Base-by-base conservation (phyloP, 2,329 filamentous ascomycete genomes). In the Emydomyces testavorans region DNA sequence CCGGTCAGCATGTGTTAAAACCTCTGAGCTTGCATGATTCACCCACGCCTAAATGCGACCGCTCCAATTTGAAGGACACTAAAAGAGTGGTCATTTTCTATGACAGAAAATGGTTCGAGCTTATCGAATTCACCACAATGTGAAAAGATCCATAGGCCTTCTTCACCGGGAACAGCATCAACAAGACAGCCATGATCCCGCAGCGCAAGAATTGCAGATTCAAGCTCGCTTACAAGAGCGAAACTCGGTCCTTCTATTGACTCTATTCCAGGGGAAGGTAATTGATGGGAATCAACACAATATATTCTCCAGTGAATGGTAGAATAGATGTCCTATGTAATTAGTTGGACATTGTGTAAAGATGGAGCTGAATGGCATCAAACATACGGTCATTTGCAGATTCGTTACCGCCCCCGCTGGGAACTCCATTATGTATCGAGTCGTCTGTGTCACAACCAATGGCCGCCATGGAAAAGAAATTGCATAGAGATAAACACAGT, bases 91-190 rank as follows among this genome's bases (percentile, higher is more conserved):
- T 43, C 28, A 23, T 41, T 47, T 34, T 47, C 42, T 16, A 44
- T 20, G 32, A 41, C 26, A 29, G 57, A 59, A 29, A 65, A 51
- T 31, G 60, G 50, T 20, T 46, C 47, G 35, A 69, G 53, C 18
- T 57, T 59, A 47, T 65, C 61, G 50, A 69, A 69, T 23, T 61
- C 57, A 13, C 61, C 61, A 32, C 62, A 64, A 7, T 62, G 51
- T 18, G 65, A 69, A 47, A 69, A 69, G 2, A 68, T 57, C 62
- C 65, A 67, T 26, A 69, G 51, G 16, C 65, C 64, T 18, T 65
- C 57, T 4, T 62, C 62, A 40, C 65, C 59, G 32, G 66, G 61
- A 42, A 60, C 57, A 35, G 62, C 63, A 36, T 65, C 62, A 6
- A 64, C 65, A 37, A 68, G 56, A 40, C 66, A 68, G 35, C 62